Conservation (phyloP, 257 asterid species). For the Buddleja alternifolia region DNA sequence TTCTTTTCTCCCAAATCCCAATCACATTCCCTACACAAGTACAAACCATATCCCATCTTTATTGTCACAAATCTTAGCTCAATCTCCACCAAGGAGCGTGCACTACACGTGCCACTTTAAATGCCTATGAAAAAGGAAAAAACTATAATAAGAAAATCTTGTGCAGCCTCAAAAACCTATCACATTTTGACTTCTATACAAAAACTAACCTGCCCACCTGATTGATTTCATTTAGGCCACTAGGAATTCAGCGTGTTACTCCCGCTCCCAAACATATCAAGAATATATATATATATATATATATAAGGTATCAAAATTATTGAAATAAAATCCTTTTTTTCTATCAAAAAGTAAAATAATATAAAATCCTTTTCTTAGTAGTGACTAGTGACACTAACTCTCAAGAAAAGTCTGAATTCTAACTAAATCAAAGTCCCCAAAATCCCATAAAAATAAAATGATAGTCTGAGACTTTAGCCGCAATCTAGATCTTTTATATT, state of each 20-base stretch:
- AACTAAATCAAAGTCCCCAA: conserved; percentile 28
- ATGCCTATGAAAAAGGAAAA: no score
- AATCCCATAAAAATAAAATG: conserved; percentile 38
- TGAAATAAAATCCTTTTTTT: no score
- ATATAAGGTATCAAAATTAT: not conserved
- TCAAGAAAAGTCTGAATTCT: not conserved
- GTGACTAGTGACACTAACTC: conserved; percentile 37
- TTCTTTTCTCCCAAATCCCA: conserved; percentile 25
- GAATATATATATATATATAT: conserved; percentile 5
- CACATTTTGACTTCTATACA: conserved; percentile 48
- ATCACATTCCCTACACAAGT: conserved; percentile 24
- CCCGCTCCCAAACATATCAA: conserved; percentile 39
- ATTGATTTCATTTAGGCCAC: conserved; percentile 37
- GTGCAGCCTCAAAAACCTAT: conserved; percentile 24
- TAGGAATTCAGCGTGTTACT: conserved; percentile 12
- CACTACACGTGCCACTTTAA: no score
- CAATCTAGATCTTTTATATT: no score
- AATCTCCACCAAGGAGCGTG: not conserved
- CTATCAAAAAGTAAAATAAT: not conserved
- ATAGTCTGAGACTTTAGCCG: no score
- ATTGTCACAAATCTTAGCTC: conserved; percentile 26
- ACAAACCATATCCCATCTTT: conserved; percentile 31
- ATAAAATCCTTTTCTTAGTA: conserved; percentile 9
- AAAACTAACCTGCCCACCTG: conserved; percentile 48
- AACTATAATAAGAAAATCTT: no score